Base-by-base conservation (phyloP, 257 asterid species). In the Ballota nigra region DNA sequence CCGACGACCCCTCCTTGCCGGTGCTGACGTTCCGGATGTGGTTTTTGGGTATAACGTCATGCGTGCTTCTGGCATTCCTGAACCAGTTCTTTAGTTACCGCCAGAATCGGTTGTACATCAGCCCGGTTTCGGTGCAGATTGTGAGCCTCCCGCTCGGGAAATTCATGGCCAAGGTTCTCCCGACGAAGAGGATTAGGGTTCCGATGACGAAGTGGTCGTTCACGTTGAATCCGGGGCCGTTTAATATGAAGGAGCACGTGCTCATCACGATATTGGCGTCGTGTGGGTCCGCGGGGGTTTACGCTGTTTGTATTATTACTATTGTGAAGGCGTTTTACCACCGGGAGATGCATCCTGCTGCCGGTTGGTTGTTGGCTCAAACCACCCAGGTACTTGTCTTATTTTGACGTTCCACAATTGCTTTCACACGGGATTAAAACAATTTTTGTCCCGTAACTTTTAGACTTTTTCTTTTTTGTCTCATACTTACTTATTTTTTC, bases 221-320 rank as follows among this genome's bases (percentile, higher is more conserved):
- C 18, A 43, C 87, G 1, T 45, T 90, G 26, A 90, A 90, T 20
- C 92, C 95, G 0, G 96, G 95, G 5, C 91, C 91, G 0, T 90
- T 90, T 64, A 84, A 75, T 16, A 69, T 90, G 2, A 90, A 90
- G 16, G 96, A 90, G 18, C 95, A 89, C 55, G 96, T 89, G 22
- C 16, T 89, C 74, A 83, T 89, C 65, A 86, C 86, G 70, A 89
- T 89, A 52, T 80, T 90, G 7, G 95, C 96, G 8, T 74, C 60
- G 31, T 80, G 88, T n/a, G 96, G 96, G 0, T 38, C 82, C 10
- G 59, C 77, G 1, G 76, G 83, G 31, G 91, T 81, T 6, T 90
- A 90, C 55, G 96, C 96, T 31, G 59, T 85, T 28, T 1, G 33
- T 20, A 87, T 90, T 38, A 45, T 87, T 7, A 77, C 73, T 59